Base-by-base conservation (phyloP, 768 basidiomycete species). In the Gymnopilus dilepis region DNA sequence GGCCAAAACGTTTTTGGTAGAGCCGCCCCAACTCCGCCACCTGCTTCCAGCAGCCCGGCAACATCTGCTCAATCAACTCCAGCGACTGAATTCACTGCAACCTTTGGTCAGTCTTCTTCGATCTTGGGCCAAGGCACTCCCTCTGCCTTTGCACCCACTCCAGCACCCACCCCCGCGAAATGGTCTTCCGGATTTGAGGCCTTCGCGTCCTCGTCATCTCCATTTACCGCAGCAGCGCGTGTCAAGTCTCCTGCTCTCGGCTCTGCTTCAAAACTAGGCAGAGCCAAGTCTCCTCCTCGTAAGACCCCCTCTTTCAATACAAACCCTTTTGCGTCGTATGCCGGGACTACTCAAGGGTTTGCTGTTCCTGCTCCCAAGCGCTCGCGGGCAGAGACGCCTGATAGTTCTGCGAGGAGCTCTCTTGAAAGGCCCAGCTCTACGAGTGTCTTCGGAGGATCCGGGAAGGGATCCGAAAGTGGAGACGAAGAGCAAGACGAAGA, bases 281-380 rank as follows among this genome's bases (percentile, higher is more conserved):
- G 78, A 50, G 84, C 82, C 68, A 86, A 83, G 65, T 89, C 89
- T 3, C 89, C 89, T 2, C 69, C 80, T 17, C 80, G 80, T 64
- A 81, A 82, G 31, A 71, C 74, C 21, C 71, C 83, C 2, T 72
- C 77, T 56, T 48, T 71, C 8, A 50, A 24, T 41, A 67, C 78
- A 9, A 86, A 74, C 61, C 84, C 86, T 12, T 91, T 91, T 67
- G 83, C 85, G 7, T 81, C 84, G 13, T 91, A 90, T 71, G 82
- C 84, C 3, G 74, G 78, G 6, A 78, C 83, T 0, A 76, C 75
- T 22, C 83, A 87, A 58, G 77, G 80, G 37, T 86, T 89, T 63
- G 76, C 78, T 17, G 70, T 80, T 4, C 82, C 88, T 13, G 75
- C 74, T 28, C 76, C 79, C 47, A 90, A 88, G 71, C 84, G 86